A percentile compares a stretch with the other conserved stretches of the same genome.
Evolutionary conservation across 768 basidiomycete species (phyloP).

Genomic region (Lentinus brumalis): DNA sequence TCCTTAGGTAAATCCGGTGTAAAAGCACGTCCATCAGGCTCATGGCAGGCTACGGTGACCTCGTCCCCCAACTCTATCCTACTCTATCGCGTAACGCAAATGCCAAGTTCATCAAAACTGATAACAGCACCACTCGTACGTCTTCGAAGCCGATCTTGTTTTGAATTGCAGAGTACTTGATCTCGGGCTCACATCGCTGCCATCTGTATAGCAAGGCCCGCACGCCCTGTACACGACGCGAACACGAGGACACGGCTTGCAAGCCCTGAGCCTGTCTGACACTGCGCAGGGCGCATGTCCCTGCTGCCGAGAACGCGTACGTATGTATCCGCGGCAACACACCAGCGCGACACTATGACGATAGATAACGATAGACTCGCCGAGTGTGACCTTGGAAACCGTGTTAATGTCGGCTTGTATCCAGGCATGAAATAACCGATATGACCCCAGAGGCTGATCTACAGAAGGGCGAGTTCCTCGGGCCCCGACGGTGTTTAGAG

Average conservation of each 20-base stretch:
- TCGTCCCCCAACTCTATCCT: not conserved
- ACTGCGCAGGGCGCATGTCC: not conserved
- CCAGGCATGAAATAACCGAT: slow-evolving; percentile 8
- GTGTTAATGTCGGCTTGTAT: slow-evolving; percentile 8
- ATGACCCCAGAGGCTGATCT: slow-evolving; percentile 6
- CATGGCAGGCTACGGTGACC: not conserved
- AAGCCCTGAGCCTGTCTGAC: not conserved
- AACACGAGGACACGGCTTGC: not conserved
- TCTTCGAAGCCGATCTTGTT: not conserved
- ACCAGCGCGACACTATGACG: not conserved
- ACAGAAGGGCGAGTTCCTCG: not conserved
- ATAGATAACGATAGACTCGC: slow-evolving; percentile 9
- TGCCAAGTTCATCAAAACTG: not conserved
- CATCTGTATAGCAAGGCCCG: not conserved
- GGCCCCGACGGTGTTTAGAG: slow-evolving; percentile 4
- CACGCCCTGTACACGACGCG: not conserved
- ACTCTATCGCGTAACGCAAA: not conserved
- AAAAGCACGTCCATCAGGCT: not conserved
- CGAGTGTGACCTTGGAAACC: slow-evolving; percentile 15
- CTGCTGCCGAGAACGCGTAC: not conserved
- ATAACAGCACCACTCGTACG: not conserved
- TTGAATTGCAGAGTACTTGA: not conserved
- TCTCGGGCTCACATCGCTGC: not conserved
- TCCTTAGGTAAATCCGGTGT: not conserved
- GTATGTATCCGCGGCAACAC: not conserved